Percentiles rank a stretch among this genome's conserved stretches.
phyloP scores from a whole-genome alignment of 139 green algal genomes.

The Chlorella sp. region DNA sequence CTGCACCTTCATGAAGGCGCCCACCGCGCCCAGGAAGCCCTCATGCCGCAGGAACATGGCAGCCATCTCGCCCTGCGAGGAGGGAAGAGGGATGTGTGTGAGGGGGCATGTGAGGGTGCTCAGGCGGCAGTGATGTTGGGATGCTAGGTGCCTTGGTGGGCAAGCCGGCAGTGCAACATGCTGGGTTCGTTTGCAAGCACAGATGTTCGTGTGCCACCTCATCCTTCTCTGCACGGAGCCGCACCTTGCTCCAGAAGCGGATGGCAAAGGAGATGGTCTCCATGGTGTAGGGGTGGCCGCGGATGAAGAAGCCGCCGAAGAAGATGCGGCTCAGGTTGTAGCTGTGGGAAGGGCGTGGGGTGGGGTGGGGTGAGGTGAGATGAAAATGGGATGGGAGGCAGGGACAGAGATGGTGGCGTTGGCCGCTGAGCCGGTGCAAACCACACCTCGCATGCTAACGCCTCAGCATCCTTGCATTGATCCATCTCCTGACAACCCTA shows the following conservation, averaged over 20 bases:
- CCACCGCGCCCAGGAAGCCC: conserved; percentile 96
- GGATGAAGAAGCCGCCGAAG: conserved; percentile 99
- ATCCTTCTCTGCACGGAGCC: too few species aligned
- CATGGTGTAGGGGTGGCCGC: conserved; percentile 99
- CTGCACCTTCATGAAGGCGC: conserved; percentile 95
- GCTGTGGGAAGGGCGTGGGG: background rate
- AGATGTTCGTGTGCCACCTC: too few species aligned
- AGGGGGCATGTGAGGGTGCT: too few species aligned
- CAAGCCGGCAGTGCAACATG: too few species aligned
- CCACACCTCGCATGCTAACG: background rate
- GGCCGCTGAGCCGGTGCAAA: background rate
- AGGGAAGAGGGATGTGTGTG: too few species aligned
- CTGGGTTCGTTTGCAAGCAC: too few species aligned
- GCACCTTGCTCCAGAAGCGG: conserved; percentile 94
- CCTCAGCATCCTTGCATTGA: too few species aligned
- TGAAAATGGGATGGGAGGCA: background rate
- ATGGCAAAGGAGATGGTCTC: conserved; percentile 99
- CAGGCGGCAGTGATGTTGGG: too few species aligned
- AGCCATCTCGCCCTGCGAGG: conserved; percentile 87
- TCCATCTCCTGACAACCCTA: too few species aligned
- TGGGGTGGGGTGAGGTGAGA: background rate
- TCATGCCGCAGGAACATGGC: conserved; percentile 98
- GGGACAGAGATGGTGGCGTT: background rate
- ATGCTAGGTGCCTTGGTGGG: too few species aligned
- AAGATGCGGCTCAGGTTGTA: conserved; percentile 94